These are phyloP conservation scores for Chlorencoelia australis DNA, from an alignment of 2,329 filamentous ascomycete genomes.

Conservation along the genomic window DNA sequence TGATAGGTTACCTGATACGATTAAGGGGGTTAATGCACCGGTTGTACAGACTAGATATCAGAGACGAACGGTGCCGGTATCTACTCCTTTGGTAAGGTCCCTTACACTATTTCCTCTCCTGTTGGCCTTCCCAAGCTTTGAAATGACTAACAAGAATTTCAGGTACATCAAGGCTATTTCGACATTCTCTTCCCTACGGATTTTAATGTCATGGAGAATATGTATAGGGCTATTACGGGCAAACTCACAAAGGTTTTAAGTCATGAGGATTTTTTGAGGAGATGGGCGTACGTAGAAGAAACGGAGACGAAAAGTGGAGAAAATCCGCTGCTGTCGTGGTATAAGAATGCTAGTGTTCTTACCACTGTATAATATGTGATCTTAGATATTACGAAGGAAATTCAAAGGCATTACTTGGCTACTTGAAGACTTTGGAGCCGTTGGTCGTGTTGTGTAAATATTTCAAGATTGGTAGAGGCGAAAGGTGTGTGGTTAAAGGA, in stretches of 20 bases:
- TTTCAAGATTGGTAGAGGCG: no score
- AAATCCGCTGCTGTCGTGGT: slow-evolving; percentile 87
- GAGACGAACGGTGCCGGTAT: slow-evolving; percentile 77
- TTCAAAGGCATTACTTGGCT: no score
- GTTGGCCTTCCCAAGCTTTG: neutral
- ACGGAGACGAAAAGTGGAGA: slow-evolving; percentile 84
- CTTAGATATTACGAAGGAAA: no score
- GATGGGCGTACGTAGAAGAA: slow-evolving; percentile 85
- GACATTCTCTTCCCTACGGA: slow-evolving; percentile 98
- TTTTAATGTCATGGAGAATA: slow-evolving; percentile 79
- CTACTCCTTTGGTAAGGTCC: slow-evolving; percentile 70
- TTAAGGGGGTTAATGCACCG: slow-evolving; percentile 78
- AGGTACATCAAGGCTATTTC: slow-evolving; percentile 98
- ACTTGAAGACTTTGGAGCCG: no score
- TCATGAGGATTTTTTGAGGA: slow-evolving; percentile 82
- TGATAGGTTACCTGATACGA: slow-evolving; percentile 70
- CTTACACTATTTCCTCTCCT: neutral
- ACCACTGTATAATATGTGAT: slow-evolving; percentile 57
- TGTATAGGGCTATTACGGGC: slow-evolving; percentile 88
- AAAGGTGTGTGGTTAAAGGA: no score
- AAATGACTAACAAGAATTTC: slow-evolving; percentile 2
- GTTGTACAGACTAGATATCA: slow-evolving; percentile 94
- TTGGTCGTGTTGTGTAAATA: no score
- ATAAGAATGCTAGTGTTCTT: slow-evolving; percentile 90
- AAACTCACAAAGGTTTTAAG: slow-evolving; percentile 77